These are phyloP conservation scores for Bruguiera gymnorhiza DNA, from an alignment of 345 rosid genomes.

Conservation along the genomic window DNA sequence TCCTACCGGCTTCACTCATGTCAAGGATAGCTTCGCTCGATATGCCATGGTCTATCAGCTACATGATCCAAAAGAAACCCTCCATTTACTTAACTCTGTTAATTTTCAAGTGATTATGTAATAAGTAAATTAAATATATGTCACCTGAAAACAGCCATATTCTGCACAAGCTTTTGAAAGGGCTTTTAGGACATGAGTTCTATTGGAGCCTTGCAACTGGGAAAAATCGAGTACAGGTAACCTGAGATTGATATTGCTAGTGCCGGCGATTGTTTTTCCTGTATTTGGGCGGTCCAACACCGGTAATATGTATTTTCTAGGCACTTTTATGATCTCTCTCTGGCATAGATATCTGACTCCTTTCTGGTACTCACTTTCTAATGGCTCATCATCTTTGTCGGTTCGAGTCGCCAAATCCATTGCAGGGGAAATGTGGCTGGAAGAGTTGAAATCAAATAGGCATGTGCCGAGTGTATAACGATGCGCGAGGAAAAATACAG, in stretches of 20 bases:
- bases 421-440: constrained; percentile 8
- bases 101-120: too few species aligned
- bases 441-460: too few species aligned
- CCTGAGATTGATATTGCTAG: neutral
- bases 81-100: too few species aligned
- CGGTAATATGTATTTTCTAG: constrained; percentile 33
- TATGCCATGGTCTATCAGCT: constrained; percentile 39
- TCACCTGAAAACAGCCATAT: constrained; percentile 43
- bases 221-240: constrained; percentile 38
- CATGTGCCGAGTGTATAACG: too few species aligned
- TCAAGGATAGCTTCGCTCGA: constrained; percentile 7
- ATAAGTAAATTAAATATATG: neutral
- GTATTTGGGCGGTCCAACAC: constrained; percentile 25
- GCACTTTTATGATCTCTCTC: constrained; percentile 29
- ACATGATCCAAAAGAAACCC: constrained; percentile 5
- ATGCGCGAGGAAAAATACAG: too few species aligned
- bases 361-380: constrained; percentile 23
- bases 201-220: constrained; percentile 23
- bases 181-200: constrained; percentile 22
- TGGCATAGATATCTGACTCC: constrained; percentile 36
- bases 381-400: constrained; percentile 5
- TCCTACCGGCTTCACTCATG: constrained; percentile 20
- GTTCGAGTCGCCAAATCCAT: constrained; percentile 11
- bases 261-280: neutral
- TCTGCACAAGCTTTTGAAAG: constrained; percentile 34